Percentiles rank a stretch among this genome's conserved stretches.
Conservation (phyloP, 768 basidiomycete genomes). For the Tulasnella sp. region DNA sequence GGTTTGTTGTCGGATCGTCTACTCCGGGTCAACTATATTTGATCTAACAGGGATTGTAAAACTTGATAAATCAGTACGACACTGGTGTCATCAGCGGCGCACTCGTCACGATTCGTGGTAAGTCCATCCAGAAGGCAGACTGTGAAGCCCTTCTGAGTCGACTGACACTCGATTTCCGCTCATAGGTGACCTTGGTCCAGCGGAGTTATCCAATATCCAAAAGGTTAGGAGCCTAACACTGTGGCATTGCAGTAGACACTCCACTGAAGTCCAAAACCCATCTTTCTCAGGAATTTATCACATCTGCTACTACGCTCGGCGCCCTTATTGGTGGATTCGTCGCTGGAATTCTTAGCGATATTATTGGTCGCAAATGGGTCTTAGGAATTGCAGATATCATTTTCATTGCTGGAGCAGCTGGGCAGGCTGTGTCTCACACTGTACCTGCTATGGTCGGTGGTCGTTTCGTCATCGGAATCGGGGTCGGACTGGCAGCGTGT, state of each 20-base stretch:
- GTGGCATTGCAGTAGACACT: neutral
- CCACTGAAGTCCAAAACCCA: neutral
- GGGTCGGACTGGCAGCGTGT: slow-evolving; percentile 65
- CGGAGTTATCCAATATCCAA: slow-evolving; percentile 45
- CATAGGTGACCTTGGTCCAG: slow-evolving; percentile 45
- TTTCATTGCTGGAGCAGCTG: slow-evolving; percentile 64
- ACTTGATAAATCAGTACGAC: slow-evolving; percentile 45
- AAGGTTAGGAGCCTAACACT: slow-evolving; percentile 37
- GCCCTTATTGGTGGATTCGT: slow-evolving; percentile 64
- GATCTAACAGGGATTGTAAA: neutral
- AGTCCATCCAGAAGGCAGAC: no score
- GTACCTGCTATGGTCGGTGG: slow-evolving; percentile 67
- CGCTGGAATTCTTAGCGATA: slow-evolving; percentile 60
- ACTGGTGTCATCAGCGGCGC: slow-evolving; percentile 74
- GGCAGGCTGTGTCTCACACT: slow-evolving; percentile 53
- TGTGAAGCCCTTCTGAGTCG: no score
- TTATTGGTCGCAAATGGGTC: slow-evolving; percentile 53
- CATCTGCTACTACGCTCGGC: slow-evolving; percentile 65
- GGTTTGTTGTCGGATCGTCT: slow-evolving; percentile 25
- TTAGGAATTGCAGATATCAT: slow-evolving; percentile 57
- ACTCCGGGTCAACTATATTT: neutral
- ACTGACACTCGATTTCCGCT: no score
- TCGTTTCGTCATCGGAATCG: slow-evolving; percentile 57
- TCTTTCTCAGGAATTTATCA: slow-evolving; percentile 56
- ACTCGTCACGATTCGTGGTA: slow-evolving; percentile 51